These are phyloP conservation scores for Chlorophyllum brunneum DNA, from an alignment of 768 basidiomycete genomes.

Conservation along the genomic window DNA sequence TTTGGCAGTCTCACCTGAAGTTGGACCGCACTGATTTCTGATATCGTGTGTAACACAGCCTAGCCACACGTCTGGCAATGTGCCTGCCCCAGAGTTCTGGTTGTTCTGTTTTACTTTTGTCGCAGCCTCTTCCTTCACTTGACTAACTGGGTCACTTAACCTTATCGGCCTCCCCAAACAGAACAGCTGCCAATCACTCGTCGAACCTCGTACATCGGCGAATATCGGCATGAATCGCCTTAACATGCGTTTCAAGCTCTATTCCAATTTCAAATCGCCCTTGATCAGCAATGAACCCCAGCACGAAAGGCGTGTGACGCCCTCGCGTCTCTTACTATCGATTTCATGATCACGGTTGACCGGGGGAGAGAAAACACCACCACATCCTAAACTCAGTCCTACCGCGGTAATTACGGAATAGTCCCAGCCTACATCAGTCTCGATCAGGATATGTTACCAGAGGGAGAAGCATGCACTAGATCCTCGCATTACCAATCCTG, in stretches of 20 bases:
- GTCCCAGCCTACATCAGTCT: too few species aligned
- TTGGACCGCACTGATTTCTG: too few species aligned
- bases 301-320: background rate
- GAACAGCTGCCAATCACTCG: background rate
- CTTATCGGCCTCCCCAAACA: background rate
- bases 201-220: background rate
- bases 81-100: too few species aligned
- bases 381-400: background rate
- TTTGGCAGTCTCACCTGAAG: too few species aligned
- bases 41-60: too few species aligned
- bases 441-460: background rate
- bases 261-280: background rate
- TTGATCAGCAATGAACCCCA: conserved; percentile 7
- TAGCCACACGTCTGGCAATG: too few species aligned
- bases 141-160: conserved; percentile 1
- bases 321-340: background rate
- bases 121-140: background rate
- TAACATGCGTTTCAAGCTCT: background rate
- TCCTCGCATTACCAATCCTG: background rate
- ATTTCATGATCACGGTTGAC: conserved; percentile 10
- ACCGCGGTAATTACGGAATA: background rate
- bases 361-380: background rate
- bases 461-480: background rate
- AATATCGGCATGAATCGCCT: background rate
- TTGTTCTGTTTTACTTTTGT: too few species aligned